Evolutionary conservation across 352 stramenopile genomes (phyloP).

Genomic region (Thraustochytrium sp.): DNA sequence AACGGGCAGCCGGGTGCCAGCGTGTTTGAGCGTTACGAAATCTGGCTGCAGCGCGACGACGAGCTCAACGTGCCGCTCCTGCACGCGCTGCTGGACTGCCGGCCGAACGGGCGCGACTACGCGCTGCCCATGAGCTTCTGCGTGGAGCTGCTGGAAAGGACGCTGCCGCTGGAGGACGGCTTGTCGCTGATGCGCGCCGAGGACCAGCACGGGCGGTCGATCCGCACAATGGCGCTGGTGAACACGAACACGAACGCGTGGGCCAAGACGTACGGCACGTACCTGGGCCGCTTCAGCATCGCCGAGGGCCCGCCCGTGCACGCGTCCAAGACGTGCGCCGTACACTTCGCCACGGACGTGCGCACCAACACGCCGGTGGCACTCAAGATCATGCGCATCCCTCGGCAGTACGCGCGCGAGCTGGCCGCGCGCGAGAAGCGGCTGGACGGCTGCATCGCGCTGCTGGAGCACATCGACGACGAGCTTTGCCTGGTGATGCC

Average conservation of each 20-base stretch:
- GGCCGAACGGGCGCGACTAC: too few relatives aligned
- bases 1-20: too few relatives aligned
- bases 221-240: not conserved
- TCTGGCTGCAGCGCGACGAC: too few relatives aligned
- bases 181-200: too few relatives aligned
- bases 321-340: slow-evolving; percentile 7
- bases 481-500: not conserved
- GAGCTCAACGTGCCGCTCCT: too few relatives aligned
- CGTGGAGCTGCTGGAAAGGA: too few relatives aligned
- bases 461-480: not conserved
- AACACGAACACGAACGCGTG: not conserved
- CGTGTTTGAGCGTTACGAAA: too few relatives aligned
- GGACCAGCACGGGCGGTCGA: too few relatives aligned
- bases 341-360: not conserved
- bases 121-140: too few relatives aligned
- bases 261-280: not conserved
- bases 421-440: not conserved
- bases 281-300: not conserved
- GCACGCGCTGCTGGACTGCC: too few relatives aligned
- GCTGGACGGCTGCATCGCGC: not conserved
- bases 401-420: not conserved
- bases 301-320: slow-evolving; percentile 16
- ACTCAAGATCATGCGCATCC: slow-evolving; percentile 18
- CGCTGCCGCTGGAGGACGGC: too few relatives aligned
- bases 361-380: not conserved